Base-by-base conservation (phyloP, 371 early-diverging fungal species). In the Saksenaea vasiformis region DNA sequence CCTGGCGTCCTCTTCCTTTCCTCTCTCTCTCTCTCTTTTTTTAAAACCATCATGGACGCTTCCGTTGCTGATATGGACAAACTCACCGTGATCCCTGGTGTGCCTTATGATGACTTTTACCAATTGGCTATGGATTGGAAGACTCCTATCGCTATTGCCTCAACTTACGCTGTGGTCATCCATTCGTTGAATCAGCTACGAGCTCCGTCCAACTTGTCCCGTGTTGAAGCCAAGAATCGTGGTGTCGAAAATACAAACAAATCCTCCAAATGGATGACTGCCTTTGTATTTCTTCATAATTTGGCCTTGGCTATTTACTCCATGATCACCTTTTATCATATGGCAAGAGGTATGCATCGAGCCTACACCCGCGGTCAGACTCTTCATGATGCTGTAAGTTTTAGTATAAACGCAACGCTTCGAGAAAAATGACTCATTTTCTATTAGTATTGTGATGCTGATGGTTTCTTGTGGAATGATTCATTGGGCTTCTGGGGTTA, bases 401-500 rank as follows among this genome's bases (percentile, higher is more conserved):
- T n/a, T n/a, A n/a, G n/a, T n/a, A n/a, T n/a, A n/a, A n/a, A n/a
- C n/a, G n/a, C n/a, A n/a, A n/a, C n/a, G n/a, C n/a, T n/a, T n/a
- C n/a, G n/a, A 31, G 31, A 31, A 31, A 31, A 2, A 4, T 31
- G 7, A 31, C 7, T 7, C 7, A 31, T 7, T 2, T 31, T 31
- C 31, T 13, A 43, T 5, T 62, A 88, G 89, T 86, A 79, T 68
- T 93, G 93, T 71, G 93, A 93, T 74, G 71, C 74, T 15, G 81
- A 86, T 64, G 67, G 78, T 37, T 78, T 79, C 38, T 70, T 90
- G 62, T 93, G 93, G 93, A 84, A 89, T 66, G 76, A 79, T 58
- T 76, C 81, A 27, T 84, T 94, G 44, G 88, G 86, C 56, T 91
- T 90, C 70, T 87, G 91, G 85, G 87, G 89, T 27, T 94, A 90